Conservation (phyloP, 805 yeast species). For the Blastobotrys attinorum region DNA sequence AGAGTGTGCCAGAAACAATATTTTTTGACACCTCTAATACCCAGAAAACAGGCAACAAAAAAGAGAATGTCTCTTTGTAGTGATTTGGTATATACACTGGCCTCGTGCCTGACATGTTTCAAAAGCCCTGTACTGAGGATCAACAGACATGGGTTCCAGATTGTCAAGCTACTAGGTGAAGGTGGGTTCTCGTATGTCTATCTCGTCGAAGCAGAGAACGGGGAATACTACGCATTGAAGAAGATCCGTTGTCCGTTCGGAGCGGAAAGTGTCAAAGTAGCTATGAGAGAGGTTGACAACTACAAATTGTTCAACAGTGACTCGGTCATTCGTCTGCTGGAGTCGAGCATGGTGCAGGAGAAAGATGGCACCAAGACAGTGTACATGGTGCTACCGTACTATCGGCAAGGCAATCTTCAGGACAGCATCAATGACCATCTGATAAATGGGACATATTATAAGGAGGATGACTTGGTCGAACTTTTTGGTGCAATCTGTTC, state of each 20-base stretch:
- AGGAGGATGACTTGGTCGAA: slow-evolving; percentile 56
- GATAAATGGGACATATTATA: slow-evolving; percentile 44
- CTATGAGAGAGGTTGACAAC: slow-evolving; percentile 69
- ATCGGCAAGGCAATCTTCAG: slow-evolving; percentile 65
- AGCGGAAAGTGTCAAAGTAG: slow-evolving; percentile 60
- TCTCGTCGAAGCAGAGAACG: slow-evolving; percentile 48
- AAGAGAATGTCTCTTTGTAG: slow-evolving; percentile 14
- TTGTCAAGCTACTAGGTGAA: slow-evolving; percentile 73
- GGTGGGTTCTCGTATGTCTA: slow-evolving; percentile 87
- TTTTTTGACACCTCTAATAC: too few species aligned
- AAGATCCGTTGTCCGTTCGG: slow-evolving; percentile 86
- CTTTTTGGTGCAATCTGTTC: slow-evolving; percentile 62
- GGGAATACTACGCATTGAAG: slow-evolving; percentile 61
- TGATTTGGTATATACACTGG: slow-evolving; percentile 25
- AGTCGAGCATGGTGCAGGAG: slow-evolving; percentile 65
- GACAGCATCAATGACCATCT: slow-evolving; percentile 64
- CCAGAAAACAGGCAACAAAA: neutral
- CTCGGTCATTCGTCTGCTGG: slow-evolving; percentile 59
- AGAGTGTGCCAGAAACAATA: too few species aligned
- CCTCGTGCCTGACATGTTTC: slow-evolving; percentile 33
- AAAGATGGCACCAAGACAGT: slow-evolving; percentile 71
- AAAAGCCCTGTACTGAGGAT: slow-evolving; percentile 50
- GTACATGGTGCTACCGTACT: slow-evolving; percentile 73
- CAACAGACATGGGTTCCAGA: slow-evolving; percentile 53
- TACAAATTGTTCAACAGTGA: slow-evolving; percentile 63